Evolutionary conservation across 1,284 basidiomycete genomes (phyloP), one percentile per base, ranked within the genome.

Genomic region (Ustilago nuda): DNA sequence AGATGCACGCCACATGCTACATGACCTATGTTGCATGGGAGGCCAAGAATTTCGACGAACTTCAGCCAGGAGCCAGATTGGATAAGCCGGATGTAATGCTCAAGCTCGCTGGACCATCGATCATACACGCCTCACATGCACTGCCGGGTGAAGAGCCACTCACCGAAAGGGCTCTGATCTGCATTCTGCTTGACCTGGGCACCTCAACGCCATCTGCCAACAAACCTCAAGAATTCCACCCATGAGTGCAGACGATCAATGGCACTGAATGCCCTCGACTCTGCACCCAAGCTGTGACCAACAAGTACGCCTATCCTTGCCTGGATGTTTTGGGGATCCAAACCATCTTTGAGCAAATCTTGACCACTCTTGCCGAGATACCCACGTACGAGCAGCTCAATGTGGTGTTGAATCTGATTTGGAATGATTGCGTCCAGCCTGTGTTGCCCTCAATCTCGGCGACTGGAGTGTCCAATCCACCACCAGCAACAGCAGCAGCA

Each of bases 21-120:
- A 70, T 70, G 68, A 65, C 58, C 2, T 65, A 56, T n/a, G 30
- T 70, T 30, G 62, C 39, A 12, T 70, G 68, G 68, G 50, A 63
- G 19, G 56, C 61, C 5, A 70, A 70, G 54, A 37, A 19, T 19
- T 19, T 19, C 19, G 19, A 8, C 5, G n/a, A 45, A 2, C 19
- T 53, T 8, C 61, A 63, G 1, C 33, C 35, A 8, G 19, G 36
- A 1, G 15, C 27, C 23, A 3, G 23, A 19, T 13, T 3, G 39
- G 39, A 15, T 23, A 13, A 36, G 12, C n/a, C n/a, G n/a, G n/a
- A 41, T 23, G 6, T 27, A 23, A n/a, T n/a, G 23, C 33, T 36
- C n/a, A 39, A 41, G 61, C 30, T 52, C 1, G 37, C 61, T 19
- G 55, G 61, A 3, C 55, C 61, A 23, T 6, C 13, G 3, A n/a